Conservation (phyloP, 2,329 filamentous ascomycete species). For the Lachnellula arida region DNA sequence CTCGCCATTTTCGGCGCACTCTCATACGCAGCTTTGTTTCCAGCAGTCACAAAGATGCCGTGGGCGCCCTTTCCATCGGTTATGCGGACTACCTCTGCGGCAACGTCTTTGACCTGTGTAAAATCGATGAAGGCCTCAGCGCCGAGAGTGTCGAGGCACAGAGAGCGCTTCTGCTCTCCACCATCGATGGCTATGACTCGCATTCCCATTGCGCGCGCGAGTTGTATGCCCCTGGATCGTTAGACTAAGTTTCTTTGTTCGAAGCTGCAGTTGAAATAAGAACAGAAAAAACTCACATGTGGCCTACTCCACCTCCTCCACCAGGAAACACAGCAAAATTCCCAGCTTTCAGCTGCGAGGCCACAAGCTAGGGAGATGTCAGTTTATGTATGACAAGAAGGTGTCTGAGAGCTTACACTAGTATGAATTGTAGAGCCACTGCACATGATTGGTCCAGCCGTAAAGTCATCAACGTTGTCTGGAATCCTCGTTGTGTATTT, state of each 20-base stretch:
- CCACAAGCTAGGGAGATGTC: neutral
- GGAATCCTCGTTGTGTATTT: constrained; percentile 8
- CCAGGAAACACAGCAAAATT: neutral
- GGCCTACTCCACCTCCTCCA: neutral
- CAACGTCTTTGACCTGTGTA: constrained; percentile 68
- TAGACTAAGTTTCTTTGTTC: neutral
- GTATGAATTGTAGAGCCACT: constrained; percentile 5
- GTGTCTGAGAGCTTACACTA: neutral
- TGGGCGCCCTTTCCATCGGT: constrained; percentile 8
- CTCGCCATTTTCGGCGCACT: constrained; percentile 4
- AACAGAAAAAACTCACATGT: neutral
- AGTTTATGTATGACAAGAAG: neutral
- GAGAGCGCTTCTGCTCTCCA: neutral
- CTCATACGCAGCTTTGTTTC: constrained; percentile 4
- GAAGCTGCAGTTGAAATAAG: neutral
- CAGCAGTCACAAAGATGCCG: constrained; percentile 11
- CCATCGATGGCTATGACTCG: constrained; percentile 9
- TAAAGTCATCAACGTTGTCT: constrained; percentile 9
- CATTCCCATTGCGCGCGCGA: constrained; percentile 12
- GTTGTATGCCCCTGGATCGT: constrained; percentile 18
- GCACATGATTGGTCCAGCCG: constrained; percentile 10
- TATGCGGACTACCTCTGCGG: constrained; percentile 62
- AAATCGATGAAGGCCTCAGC: constrained; percentile 75
- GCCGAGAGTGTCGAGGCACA: constrained; percentile 46
- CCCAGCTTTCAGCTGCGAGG: neutral